Evolutionary conservation across 2,329 filamentous ascomycete genomes (phyloP).

Genomic region (Xylariaceae sp.): DNA sequence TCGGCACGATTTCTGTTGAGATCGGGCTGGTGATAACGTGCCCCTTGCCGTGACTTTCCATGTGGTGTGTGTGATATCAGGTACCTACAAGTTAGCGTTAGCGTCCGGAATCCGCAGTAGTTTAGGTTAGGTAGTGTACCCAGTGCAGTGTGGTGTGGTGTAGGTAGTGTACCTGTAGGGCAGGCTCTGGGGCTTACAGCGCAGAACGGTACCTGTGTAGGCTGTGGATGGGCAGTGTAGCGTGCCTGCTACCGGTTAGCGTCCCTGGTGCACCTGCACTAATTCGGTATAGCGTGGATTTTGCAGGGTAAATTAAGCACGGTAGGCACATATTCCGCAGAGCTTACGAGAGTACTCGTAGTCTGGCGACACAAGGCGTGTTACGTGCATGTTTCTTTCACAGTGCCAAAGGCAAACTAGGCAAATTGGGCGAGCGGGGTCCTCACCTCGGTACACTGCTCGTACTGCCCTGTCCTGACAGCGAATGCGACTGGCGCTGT

Average conservation of each 20-base stretch:
- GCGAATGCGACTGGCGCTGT: not conserved
- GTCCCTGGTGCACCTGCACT: not conserved
- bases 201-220: too few relatives aligned
- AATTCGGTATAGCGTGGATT: not conserved
- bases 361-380: conserved; percentile 7
- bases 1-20: not conserved
- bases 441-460: not conserved
- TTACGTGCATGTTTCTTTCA: conserved; percentile 18
- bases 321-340: not conserved
- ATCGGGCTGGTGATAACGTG: not conserved
- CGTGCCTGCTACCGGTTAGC: too few relatives aligned
- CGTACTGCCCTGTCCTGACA: not conserved
- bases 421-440: conserved; percentile 3
- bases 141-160: not conserved
- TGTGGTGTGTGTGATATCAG: not conserved
- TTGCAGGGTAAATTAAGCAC: not conserved
- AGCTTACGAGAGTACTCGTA: not conserved
- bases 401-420: conserved; percentile 16
- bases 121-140: not conserved
- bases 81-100: not conserved
- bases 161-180: not conserved
- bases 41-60: not conserved
- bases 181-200: too few relatives aligned
- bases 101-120: not conserved
- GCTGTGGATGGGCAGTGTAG: too few relatives aligned